Percentiles rank a stretch among this genome's conserved stretches.
phyloP scores from a whole-genome alignment of 768 basidiomycete genomes.

The Erythrobasidium yunnanense region DNA sequence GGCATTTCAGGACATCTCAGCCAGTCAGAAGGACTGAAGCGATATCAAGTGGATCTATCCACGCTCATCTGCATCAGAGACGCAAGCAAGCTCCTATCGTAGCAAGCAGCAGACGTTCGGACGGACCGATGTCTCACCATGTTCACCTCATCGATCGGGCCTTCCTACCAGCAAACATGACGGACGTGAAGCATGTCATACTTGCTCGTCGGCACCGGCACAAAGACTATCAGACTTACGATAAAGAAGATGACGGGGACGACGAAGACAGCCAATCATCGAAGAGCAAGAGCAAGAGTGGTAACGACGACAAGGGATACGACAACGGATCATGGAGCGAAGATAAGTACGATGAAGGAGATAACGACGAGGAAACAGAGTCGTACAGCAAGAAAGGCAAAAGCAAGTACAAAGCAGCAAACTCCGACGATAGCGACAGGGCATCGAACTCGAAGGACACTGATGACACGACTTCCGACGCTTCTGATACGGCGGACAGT shows the following conservation, averaged over 20 bases:
- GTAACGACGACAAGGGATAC: slow-evolving; percentile 10
- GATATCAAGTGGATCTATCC: neutral
- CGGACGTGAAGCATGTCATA: neutral
- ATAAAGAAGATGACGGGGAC: neutral
- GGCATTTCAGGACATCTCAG: neutral
- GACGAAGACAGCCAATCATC: neutral
- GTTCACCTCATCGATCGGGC: neutral
- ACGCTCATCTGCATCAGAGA: neutral
- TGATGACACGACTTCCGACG: neutral
- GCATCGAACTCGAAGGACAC: too few relatives aligned
- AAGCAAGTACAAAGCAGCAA: neutral
- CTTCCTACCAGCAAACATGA: neutral
- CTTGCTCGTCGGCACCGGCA: neutral
- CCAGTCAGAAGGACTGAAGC: neutral
- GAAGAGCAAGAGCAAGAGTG: slow-evolving; percentile 1
- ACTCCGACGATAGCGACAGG: neutral
- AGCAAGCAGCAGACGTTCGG: neutral
- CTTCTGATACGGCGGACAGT: neutral
- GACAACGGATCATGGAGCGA: slow-evolving; percentile 20
- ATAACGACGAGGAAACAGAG: neutral
- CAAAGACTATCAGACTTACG: neutral
- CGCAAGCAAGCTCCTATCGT: neutral
- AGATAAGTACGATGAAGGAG: neutral
- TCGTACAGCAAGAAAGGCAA: neutral
- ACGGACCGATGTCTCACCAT: neutral